These are phyloP conservation scores for Kurtzmaniella quercitrusa DNA, from an alignment of 1,139 yeast genomes.

Conservation along the genomic window DNA sequence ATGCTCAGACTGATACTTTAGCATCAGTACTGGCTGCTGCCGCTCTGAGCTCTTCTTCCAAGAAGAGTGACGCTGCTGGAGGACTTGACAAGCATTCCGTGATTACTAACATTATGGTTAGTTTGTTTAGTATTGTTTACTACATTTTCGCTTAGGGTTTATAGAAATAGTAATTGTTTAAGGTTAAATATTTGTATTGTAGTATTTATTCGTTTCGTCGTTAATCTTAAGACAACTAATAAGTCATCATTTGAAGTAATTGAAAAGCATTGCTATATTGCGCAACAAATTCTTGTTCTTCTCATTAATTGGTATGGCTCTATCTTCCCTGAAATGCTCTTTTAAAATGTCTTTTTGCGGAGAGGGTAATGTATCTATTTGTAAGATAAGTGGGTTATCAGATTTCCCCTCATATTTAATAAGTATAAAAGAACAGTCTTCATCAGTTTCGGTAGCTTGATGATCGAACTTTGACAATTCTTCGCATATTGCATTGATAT, in stretches of 20 bases:
- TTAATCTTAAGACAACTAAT: not conserved
- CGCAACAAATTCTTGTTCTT: not conserved
- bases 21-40: constrained; percentile 21
- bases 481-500: not conserved
- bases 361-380: not conserved
- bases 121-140: constrained; percentile 2
- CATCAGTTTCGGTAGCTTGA: not conserved
- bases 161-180: not conserved
- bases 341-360: not conserved
- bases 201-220: not conserved
- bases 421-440: not conserved
- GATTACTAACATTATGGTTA: not conserved
- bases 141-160: constrained; percentile 3
- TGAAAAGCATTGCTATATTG: not conserved
- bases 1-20: constrained; percentile 19
- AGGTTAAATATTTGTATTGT: not conserved
- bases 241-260: not conserved
- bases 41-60: constrained; percentile 16
- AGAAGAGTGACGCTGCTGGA: constrained; percentile 21
- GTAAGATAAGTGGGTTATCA: not conserved
- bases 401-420: not conserved
- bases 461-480: not conserved
- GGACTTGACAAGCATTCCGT: not conserved
- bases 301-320: not conserved
- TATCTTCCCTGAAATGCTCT: not conserved